A percentile compares a stretch with the other conserved stretches of the same genome.
Evolutionary conservation across 2,329 filamentous ascomycete genomes (phyloP).

Genomic region (Leptographium wingfieldii): DNA sequence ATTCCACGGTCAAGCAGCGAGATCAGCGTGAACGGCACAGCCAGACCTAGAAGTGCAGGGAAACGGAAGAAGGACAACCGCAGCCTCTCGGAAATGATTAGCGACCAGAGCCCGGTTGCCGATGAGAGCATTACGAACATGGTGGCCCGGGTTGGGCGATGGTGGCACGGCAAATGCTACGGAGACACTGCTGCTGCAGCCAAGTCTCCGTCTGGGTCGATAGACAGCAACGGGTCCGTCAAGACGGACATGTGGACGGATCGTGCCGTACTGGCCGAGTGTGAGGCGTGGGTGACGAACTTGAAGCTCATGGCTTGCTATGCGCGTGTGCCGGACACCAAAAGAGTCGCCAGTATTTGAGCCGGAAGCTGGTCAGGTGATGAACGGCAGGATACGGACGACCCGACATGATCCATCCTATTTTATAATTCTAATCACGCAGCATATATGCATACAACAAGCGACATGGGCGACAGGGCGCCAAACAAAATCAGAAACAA

Average conservation of each 20-base stretch:
- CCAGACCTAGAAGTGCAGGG: conserved; percentile 2
- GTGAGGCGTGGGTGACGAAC: conserved; percentile 73
- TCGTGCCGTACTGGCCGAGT: conserved; percentile 63
- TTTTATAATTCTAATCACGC: not conserved
- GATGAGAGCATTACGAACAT: conserved; percentile 86
- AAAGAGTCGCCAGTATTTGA: conserved; percentile 35
- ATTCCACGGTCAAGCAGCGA: conserved; percentile 19
- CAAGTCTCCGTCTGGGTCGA: conserved; percentile 20
- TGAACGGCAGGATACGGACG: not conserved
- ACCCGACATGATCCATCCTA: conserved; percentile 6
- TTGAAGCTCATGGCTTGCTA: conserved; percentile 87
- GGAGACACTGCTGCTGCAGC: conserved; percentile 45
- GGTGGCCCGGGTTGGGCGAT: conserved; percentile 82
- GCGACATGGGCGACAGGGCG: not conserved
- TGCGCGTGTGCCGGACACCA: conserved; percentile 61
- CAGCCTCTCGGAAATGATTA: conserved; percentile 59
- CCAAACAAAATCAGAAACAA: not conserved
- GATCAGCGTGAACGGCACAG: conserved; percentile 2
- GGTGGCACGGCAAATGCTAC: conserved; percentile 95
- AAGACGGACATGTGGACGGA: conserved; percentile 66
- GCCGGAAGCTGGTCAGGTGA: not conserved
- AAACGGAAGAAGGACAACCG: conserved; percentile 33
- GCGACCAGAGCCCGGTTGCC: conserved; percentile 52
- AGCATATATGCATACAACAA: not conserved
- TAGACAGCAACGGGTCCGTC: conserved; percentile 16